These are phyloP conservation scores for Auricularia cornea DNA, from an alignment of 768 basidiomycete genomes.

Conservation along the genomic window DNA sequence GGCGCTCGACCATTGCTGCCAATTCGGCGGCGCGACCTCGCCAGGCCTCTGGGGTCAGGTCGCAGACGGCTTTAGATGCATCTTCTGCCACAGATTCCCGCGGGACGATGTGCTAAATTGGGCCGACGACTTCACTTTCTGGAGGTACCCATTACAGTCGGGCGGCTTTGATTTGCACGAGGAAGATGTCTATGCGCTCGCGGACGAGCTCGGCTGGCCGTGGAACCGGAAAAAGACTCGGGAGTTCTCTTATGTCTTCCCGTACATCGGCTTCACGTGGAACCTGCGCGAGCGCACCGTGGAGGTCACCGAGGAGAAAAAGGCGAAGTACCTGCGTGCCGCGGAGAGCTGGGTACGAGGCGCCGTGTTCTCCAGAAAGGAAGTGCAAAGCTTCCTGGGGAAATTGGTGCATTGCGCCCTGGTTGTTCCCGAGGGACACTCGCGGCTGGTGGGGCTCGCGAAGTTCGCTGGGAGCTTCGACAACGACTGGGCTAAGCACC, in stretches of 20 bases:
- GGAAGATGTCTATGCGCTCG: neutral
- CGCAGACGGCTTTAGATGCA: neutral
- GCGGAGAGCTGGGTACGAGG: neutral
- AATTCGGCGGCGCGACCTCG: neutral
- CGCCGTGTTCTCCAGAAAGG: neutral
- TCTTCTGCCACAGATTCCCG: neutral
- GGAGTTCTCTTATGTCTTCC: neutral
- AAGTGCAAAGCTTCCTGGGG: neutral
- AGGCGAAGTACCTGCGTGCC: neutral
- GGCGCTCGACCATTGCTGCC: neutral
- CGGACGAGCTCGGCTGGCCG: neutral
- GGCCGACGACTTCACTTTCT: neutral
- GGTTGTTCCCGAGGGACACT: neutral
- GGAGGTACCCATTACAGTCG: neutral
- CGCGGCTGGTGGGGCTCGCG: neutral
- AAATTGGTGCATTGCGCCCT: neutral
- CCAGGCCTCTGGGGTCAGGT: neutral
- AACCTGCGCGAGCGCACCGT: neutral
- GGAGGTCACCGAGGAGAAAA: neutral
- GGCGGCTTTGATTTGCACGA: neutral
- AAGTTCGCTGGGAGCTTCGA: neutral
- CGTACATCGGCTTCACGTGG: neutral
- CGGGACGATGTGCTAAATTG: neutral
- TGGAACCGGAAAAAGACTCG: neutral
- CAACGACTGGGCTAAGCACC: neutral